A percentile compares a stretch with the other conserved stretches of the same genome.
Conservation (phyloP, 495 filamentous ascomycete species). For the Halenospora varia region DNA sequence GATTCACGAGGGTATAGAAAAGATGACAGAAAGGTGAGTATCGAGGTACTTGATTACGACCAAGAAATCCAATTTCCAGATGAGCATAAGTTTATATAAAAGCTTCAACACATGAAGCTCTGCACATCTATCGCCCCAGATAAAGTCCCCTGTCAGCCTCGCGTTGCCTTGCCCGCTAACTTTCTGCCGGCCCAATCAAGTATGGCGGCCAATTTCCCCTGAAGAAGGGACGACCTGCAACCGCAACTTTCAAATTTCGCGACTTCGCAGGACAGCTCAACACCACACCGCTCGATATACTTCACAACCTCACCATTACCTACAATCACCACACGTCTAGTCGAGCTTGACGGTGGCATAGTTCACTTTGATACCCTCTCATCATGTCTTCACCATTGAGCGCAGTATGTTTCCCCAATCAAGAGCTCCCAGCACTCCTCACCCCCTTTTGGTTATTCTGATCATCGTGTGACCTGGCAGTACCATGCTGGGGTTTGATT, state of each 20-base stretch:
- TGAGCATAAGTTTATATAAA: too few species aligned
- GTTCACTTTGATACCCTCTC: slow-evolving; percentile 2
- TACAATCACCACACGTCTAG: slow-evolving; percentile 4
- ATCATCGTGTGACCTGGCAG: slow-evolving; percentile 19
- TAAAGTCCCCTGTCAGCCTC: background rate
- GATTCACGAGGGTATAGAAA: too few species aligned
- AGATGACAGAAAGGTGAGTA: too few species aligned
- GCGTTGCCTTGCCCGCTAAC: slow-evolving; percentile 3
- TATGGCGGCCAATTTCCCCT: too few species aligned
- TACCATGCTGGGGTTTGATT: slow-evolving; percentile 26
- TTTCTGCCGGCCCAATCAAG: background rate
- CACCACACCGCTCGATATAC: background rate
- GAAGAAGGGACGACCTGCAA: slow-evolving; percentile 19
- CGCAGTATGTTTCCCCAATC: slow-evolving; percentile 46
- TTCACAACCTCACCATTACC: background rate
- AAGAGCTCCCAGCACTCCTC: slow-evolving; percentile 4
- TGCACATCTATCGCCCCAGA: background rate
- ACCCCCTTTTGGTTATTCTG: slow-evolving; percentile 26
- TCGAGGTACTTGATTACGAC: too few species aligned
- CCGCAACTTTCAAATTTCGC: slow-evolving; percentile 22
- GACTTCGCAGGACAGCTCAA: slow-evolving; percentile 11
- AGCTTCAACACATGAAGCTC: background rate
- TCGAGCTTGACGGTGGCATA: background rate
- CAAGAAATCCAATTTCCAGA: too few species aligned
- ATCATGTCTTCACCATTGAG: slow-evolving; percentile 59